phyloP scores from a whole-genome alignment of 2,329 filamentous ascomycete genomes.

The Purpureocillium takamizusanense region DNA sequence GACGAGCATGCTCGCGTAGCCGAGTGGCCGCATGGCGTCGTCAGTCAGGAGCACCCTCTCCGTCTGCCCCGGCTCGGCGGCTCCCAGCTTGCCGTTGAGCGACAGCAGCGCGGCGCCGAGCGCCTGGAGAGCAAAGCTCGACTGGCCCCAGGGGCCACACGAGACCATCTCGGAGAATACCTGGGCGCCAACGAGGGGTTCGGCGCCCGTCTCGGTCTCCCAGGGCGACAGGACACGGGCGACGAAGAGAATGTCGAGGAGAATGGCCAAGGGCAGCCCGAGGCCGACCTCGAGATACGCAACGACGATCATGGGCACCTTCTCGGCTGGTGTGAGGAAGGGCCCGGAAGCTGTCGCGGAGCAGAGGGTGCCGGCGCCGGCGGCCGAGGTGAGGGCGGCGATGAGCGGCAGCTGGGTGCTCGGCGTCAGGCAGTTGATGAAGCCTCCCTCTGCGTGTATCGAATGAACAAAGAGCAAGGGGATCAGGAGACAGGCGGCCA shows the following conservation, averaged over 20 bases:
- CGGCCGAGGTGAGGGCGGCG: constrained; percentile 27
- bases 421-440: constrained; percentile 21
- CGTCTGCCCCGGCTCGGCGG: no score
- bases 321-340: constrained; percentile 4
- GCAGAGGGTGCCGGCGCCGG: constrained; percentile 21
- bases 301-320: constrained; percentile 29
- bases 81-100: no score
- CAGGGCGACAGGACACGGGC: constrained; percentile 19
- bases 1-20: constrained; percentile 22
- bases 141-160: constrained; percentile 28
- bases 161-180: constrained; percentile 28
- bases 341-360: constrained; percentile 11
- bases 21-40: constrained; percentile 20
- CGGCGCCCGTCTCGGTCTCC: not conserved
- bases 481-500: constrained; percentile 19
- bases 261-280: constrained; percentile 20
- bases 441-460: constrained; percentile 18
- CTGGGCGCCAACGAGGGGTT: constrained; percentile 2
- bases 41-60: constrained; percentile 14
- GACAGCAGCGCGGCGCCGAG: no score
- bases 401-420: constrained; percentile 27
- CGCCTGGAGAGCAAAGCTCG: constrained; percentile 22
- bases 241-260: constrained; percentile 22
- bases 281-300: constrained; percentile 27
- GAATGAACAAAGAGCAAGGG: constrained; percentile 25